These are phyloP conservation scores for Fusarium ambrosium DNA, from an alignment of 2,329 filamentous ascomycete species.

Conservation along the genomic window DNA sequence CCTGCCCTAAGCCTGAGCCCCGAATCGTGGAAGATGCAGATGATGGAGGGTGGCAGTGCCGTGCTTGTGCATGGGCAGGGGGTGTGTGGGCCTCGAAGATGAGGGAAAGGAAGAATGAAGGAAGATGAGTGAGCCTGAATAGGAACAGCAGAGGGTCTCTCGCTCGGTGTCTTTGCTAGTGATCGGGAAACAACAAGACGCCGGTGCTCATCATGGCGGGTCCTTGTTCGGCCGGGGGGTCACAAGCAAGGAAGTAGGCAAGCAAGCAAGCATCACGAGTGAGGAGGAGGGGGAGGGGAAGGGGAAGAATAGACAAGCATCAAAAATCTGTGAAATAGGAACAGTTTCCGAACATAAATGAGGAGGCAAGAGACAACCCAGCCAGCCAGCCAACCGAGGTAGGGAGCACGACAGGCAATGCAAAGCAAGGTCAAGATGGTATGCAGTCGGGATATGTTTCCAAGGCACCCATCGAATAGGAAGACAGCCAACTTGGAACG, in stretches of 20 bases:
- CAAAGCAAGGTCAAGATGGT: too few species aligned
- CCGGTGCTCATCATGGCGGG: not conserved
- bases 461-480: too few species aligned
- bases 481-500: too few species aligned
- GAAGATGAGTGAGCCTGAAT: not conserved
- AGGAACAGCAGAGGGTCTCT: not conserved
- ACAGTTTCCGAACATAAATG: not conserved
- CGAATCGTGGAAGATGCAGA: constrained; percentile 30
- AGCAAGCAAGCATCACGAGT: not conserved
- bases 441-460: too few species aligned
- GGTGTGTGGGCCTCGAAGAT: constrained; percentile 31
- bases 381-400: too few species aligned
- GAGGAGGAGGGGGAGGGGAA: not conserved
- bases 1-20: constrained; percentile 13
- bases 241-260: not conserved
- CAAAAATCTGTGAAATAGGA: not conserved
- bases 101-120: constrained; percentile 2
- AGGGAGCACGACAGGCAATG: too few species aligned
- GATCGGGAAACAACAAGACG: constrained; percentile 8
- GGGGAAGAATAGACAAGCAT: not conserved
- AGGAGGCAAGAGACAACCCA: constrained; percentile 22
- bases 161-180: not conserved
- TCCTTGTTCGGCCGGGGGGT: not conserved
- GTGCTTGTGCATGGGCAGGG: constrained; percentile 34
- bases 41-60: constrained; percentile 39